Evolutionary conservation across 306 rosid species (phyloP).

Genomic region (Medicago truncatula): DNA sequence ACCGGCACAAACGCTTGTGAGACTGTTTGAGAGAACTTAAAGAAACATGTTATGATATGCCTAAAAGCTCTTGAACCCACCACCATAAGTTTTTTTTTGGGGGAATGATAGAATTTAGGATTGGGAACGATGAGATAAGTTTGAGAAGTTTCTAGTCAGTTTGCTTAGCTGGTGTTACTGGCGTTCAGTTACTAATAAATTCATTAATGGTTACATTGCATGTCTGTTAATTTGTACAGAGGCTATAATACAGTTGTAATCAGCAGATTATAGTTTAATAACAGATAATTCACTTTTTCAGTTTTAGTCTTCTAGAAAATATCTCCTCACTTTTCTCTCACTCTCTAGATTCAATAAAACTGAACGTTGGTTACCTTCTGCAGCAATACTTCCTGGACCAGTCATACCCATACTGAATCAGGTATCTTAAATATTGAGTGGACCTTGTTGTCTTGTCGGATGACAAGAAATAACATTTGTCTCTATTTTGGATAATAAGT

Average conservation of each 20-base stretch:
- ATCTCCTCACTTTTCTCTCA: constrained; percentile 1
- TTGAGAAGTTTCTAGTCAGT: constrained; percentile 9
- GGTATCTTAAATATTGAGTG: constrained; percentile 56
- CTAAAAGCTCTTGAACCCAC: neutral
- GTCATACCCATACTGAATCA: constrained; percentile 90
- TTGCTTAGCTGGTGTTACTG: constrained; percentile 4
- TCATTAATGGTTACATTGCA: neutral
- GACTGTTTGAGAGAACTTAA: neutral
- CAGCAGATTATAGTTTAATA: neutral
- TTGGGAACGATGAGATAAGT: neutral
- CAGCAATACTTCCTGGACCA: constrained; percentile 98
- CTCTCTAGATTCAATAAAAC: constrained; percentile 30
- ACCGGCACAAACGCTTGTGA: neutral
- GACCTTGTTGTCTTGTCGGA: constrained; percentile 38
- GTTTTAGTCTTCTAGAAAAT: neutral
- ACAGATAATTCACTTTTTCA: neutral
- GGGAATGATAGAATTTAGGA: constrained; percentile 14
- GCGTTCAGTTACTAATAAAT: neutral
- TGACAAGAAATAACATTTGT: constrained; percentile 27
- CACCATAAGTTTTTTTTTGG: neutral
- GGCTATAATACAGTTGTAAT: neutral
- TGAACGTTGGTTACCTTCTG: constrained; percentile 64
- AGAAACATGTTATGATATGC: neutral
- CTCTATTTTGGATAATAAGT: constrained; percentile 22
- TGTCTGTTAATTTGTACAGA: neutral